phyloP scores from a whole-genome alignment of 768 basidiomycete genomes.

The Tremella fuciformis region DNA sequence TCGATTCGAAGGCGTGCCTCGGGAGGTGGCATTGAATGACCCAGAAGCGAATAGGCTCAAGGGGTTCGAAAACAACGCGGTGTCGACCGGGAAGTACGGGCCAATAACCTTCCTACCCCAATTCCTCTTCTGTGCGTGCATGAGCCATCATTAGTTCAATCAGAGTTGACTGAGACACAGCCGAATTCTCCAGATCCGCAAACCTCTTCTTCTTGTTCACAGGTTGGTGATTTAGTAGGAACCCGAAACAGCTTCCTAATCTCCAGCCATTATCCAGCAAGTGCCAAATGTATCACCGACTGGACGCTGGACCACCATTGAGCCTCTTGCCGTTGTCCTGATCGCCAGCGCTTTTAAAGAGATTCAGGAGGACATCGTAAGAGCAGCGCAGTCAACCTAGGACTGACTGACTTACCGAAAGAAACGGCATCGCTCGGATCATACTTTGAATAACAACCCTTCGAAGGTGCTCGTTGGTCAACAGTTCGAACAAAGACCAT shows the following conservation, averaged over 20 bases:
- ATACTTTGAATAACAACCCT: conserved; percentile 78
- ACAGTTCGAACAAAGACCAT: conserved; percentile 69
- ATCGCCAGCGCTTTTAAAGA: conserved; percentile 95
- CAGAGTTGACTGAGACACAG: conserved; percentile 54
- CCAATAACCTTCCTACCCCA: conserved; percentile 80
- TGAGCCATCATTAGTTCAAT: background rate
- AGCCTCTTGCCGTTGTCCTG: conserved; percentile 78
- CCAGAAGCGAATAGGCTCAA: conserved; percentile 55
- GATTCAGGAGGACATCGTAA: conserved; percentile 83
- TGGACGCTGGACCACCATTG: conserved; percentile 90
- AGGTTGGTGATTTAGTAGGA: conserved; percentile 28
- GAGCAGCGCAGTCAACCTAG: conserved; percentile 45
- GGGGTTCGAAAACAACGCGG: conserved; percentile 74
- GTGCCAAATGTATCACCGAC: conserved; percentile 97
- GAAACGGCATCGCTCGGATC: conserved; percentile 95
- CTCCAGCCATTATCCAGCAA: conserved; percentile 83
- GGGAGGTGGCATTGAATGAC: conserved; percentile 63
- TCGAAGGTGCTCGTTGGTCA: conserved; percentile 68
- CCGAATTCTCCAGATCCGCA: conserved; percentile 98
- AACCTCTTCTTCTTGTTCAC: conserved; percentile 99
- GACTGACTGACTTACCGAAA: conserved; percentile 54
- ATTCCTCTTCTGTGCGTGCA: conserved; percentile 75
- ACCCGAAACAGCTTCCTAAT: conserved; percentile 1
- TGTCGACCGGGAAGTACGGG: conserved; percentile 96
- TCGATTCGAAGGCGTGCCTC: conserved; percentile 45